Evolutionary conservation across 345 rosid genomes (phyloP).

Genomic region (Eucalyptus tenuipes): DNA sequence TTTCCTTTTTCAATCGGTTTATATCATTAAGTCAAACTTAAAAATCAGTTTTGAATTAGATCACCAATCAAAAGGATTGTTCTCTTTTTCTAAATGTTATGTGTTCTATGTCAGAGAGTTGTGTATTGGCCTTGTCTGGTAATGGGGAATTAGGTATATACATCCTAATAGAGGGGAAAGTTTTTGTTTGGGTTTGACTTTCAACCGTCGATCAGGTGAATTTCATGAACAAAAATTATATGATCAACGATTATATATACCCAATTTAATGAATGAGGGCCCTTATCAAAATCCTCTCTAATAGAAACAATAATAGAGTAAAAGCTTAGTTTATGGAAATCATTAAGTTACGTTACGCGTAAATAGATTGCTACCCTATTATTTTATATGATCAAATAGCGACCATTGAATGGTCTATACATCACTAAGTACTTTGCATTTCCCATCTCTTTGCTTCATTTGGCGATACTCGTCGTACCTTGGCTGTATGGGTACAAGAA

Average conservation of each 20-base stretch:
- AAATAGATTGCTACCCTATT: neutral
- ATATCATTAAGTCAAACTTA: neutral
- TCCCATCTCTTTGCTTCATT: neutral
- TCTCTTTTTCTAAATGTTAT: neutral
- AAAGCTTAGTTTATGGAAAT: neutral
- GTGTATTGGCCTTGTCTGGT: neutral
- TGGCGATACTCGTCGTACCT: neutral
- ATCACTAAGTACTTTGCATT: fast-evolving
- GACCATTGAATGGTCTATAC: neutral
- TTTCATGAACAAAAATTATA: neutral
- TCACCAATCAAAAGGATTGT: fast-evolving
- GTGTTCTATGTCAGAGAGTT: neutral
- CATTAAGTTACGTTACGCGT: neutral
- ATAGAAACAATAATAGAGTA: neutral
- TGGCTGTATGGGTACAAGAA: neutral
- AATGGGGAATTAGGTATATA: neutral
- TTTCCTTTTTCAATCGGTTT: neutral
- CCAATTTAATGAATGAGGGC: neutral
- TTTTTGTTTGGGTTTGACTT: neutral
- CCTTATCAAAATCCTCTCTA: neutral
- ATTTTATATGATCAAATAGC: neutral
- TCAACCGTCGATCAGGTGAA: neutral
- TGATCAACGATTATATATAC: neutral
- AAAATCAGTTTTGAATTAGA: neutral
- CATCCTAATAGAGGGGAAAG: neutral